Evolutionary conservation across 148 eudicot genomes (phyloP), one percentile per base, ranked within the genome.

Genomic region (Fagopyrum homotropicum): DNA sequence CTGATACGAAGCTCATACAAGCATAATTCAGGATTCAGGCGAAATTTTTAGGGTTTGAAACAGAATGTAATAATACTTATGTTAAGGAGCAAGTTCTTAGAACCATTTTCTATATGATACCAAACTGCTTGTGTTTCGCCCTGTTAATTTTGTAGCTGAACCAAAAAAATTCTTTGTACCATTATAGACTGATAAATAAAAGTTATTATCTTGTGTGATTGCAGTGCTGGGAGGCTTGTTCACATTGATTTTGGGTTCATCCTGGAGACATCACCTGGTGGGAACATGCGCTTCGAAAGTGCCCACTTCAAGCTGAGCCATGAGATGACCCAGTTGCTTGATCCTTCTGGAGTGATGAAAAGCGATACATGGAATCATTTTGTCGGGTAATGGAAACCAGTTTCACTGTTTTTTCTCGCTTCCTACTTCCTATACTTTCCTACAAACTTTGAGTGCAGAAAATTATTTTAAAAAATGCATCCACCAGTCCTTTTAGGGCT

Each of bases 221-320:
- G 82, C 91, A 96, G 99, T 84, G 79, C 35, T 60, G 99, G 98
- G 68, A 89, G 99, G 84, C 98, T 96, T 78, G 98, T 96, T 73
- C 99, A 92, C 80, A 96, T 92, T 73, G 99, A 96, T 84, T 96
- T 92, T 80, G 98, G 99, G 77, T 96, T 96, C 82, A 92, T 96
- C 76, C 81, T 96, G 83, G 98, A 96, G 85, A 96, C 94, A 46
- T 96, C 99, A 50, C 98, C 98, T 69, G 99, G 99, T 79, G 88
- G 88, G 69, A 96, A 92, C 80, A 90, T 92, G 99, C 96, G 98
- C 43, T 96, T 96, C 45, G 99, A 96, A 85, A 92, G 97, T 72
- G 98, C 98, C 69, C 97, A 92, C 77, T 96, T 96, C 79, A 96
- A 96, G 88, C 86, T 96, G 75, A 96, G 99, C 85, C 99, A 96